Percentiles rank a stretch among this genome's conserved stretches.
phyloP scores from a whole-genome alignment of 805 yeast genomes.

The Kluyveromyces wickerhamii region DNA sequence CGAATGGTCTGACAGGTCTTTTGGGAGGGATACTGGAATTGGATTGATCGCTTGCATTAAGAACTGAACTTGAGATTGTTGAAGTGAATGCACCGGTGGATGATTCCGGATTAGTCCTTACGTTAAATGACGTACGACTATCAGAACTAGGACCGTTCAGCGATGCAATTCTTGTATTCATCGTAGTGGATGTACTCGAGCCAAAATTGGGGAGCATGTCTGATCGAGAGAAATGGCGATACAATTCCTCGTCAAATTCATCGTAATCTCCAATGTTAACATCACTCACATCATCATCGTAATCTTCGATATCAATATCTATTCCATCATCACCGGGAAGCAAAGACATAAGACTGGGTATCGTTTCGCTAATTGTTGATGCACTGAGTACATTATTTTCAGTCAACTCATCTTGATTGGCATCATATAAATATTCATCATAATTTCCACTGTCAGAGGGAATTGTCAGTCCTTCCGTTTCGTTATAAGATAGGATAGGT shows the following conservation, averaged over 20 bases:
- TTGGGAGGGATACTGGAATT: conserved; percentile 1
- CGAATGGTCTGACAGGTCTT: conserved; percentile 7
- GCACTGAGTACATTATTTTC: background rate
- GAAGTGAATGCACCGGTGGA: background rate
- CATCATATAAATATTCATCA: conserved; percentile 10
- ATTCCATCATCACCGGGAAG: conserved; percentile 6
- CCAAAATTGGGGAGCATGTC: conserved; percentile 1
- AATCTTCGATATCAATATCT: conserved; percentile 8
- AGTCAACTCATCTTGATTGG: conserved; percentile 4
- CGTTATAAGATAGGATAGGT: background rate
- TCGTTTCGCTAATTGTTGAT: background rate
- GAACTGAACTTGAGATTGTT: background rate
- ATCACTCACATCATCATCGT: conserved; percentile 20
- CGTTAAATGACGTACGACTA: background rate
- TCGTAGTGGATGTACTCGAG: background rate
- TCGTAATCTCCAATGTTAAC: conserved; percentile 24
- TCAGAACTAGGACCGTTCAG: background rate
- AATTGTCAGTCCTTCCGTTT: conserved; percentile 6
- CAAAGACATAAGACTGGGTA: background rate
- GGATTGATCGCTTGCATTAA: background rate
- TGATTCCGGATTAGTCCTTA: background rate
- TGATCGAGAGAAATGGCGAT: conserved; percentile 16
- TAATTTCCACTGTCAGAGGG: conserved; percentile 6
- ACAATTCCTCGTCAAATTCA: conserved; percentile 27
- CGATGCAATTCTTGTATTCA: background rate